Conservation (phyloP, 345 rosid genomes). For the Murraya koenigii region DNA sequence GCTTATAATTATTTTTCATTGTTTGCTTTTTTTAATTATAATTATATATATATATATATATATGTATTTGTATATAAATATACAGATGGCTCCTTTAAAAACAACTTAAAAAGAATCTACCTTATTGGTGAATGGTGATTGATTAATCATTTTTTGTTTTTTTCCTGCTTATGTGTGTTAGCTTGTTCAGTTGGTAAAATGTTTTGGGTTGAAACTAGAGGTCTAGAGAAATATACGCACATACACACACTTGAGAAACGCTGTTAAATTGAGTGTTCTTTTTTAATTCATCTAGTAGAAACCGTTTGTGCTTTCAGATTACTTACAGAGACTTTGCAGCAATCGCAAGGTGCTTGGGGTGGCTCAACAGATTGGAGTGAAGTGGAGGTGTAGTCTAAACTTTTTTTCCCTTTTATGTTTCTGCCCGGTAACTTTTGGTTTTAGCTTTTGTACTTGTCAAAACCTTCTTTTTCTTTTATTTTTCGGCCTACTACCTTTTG, state of each 20-base stretch:
- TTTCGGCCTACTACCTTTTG: too few species aligned
- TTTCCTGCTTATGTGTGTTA: too few species aligned
- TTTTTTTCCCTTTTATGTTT: not conserved
- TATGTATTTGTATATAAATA: not conserved
- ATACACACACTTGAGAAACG: too few species aligned
- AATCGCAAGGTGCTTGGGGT: slow-evolving; percentile 67
- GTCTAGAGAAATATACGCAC: too few species aligned
- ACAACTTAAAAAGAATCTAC: not conserved
- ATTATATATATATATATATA: not conserved
- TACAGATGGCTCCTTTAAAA: not conserved
- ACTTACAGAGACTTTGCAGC: slow-evolving; percentile 77
- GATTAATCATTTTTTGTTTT: not conserved
- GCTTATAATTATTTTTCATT: not conserved
- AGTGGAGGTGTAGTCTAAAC: slow-evolving; percentile 55
- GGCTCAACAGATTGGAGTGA: slow-evolving; percentile 69
- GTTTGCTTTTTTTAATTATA: not conserved
- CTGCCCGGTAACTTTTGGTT: not conserved
- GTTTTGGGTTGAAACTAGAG: not conserved
- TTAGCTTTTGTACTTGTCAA: not conserved
- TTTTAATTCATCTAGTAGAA: not conserved
- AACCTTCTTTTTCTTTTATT: too few species aligned
- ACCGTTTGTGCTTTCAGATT: slow-evolving; percentile 43
- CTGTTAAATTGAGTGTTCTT: too few species aligned
- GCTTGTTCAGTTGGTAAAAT: not conserved
- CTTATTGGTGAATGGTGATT: not conserved